These are phyloP conservation scores for Brassica nigra DNA, from an alignment of 345 rosid species.

Conservation along the genomic window DNA sequence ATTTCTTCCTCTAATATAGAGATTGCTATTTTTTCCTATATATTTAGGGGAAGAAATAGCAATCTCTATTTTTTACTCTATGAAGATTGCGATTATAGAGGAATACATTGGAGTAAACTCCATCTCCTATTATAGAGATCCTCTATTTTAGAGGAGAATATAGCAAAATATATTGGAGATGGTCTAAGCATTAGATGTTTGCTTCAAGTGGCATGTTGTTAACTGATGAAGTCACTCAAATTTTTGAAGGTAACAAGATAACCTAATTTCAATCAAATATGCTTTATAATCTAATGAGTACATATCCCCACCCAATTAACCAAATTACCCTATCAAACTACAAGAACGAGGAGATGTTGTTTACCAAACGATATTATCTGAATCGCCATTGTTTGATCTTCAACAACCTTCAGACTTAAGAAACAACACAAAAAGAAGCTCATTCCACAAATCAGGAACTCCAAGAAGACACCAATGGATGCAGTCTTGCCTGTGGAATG, in stretches of 20 bases:
- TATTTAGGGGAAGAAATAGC: too few species aligned
- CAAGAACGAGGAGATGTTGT: not conserved
- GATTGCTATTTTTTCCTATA: too few species aligned
- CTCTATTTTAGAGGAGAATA: too few species aligned
- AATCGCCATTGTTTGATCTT: constrained; percentile 3
- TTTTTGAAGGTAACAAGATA: not conserved
- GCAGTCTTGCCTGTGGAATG: constrained; percentile 79
- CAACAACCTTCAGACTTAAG: constrained; percentile 47
- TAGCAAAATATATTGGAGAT: too few species aligned
- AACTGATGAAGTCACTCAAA: not conserved
- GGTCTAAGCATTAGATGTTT: not conserved
- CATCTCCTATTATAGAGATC: too few species aligned
- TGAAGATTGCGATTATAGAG: too few species aligned
- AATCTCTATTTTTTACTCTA: too few species aligned
- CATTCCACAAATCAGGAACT: constrained; percentile 93
- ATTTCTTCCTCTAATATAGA: too few species aligned
- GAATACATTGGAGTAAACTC: too few species aligned
- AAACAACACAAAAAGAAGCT: constrained; percentile 65
- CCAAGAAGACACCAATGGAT: constrained; percentile 99
- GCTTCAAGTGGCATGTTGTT: not conserved
- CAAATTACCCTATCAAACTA: constrained; percentile 22
- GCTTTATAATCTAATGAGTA: constrained; percentile 25
- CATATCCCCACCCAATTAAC: constrained; percentile 16
- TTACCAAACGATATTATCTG: constrained; percentile 21
- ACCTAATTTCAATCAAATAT: not conserved